A percentile compares a stretch with the other conserved stretches of the same genome.
These are phyloP conservation scores for Penicillium diatomitis DNA, from an alignment of 495 filamentous ascomycete species.

Conservation along the genomic window DNA sequence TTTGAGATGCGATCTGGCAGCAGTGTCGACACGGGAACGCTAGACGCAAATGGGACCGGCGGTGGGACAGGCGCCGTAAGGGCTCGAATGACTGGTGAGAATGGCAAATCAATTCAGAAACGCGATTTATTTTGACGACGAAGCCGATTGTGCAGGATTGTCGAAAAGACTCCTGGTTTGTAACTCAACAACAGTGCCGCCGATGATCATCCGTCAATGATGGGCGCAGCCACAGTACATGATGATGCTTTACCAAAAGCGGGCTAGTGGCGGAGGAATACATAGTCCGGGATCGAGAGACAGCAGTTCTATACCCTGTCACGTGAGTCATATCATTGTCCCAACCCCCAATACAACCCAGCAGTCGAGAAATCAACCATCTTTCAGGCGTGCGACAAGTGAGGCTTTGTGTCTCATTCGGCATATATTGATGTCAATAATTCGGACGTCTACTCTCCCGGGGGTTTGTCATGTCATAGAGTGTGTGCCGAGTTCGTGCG, in stretches of 20 bases:
- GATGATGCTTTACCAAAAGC: constrained; percentile 26
- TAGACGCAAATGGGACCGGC: constrained; percentile 9
- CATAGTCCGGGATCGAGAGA: not conserved
- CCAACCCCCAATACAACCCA: no score
- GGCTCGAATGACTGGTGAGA: not conserved
- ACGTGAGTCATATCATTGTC: not conserved
- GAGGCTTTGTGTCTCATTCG: no score
- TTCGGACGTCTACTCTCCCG: no score
- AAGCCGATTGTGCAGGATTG: no score
- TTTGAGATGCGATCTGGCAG: constrained; percentile 27
- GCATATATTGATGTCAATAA: no score
- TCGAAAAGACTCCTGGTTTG: no score
- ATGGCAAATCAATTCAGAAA: no score
- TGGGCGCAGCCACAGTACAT: constrained; percentile 17
- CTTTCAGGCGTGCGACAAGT: no score
- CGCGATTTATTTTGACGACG: no score
- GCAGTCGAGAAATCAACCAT: no score
- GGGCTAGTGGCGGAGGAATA: constrained; percentile 15
- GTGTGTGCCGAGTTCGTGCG: no score
- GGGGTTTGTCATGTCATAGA: no score
- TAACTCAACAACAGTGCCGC: not conserved
- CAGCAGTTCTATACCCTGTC: not conserved
- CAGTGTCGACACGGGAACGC: constrained; percentile 15
- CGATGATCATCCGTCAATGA: constrained; percentile 5
- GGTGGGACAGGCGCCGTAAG: not conserved